A percentile compares a stretch with the other conserved stretches of the same genome.
These are phyloP conservation scores for Ampelomyces quisqualis DNA, from an alignment of 2,329 filamentous ascomycete species.

Conservation along the genomic window DNA sequence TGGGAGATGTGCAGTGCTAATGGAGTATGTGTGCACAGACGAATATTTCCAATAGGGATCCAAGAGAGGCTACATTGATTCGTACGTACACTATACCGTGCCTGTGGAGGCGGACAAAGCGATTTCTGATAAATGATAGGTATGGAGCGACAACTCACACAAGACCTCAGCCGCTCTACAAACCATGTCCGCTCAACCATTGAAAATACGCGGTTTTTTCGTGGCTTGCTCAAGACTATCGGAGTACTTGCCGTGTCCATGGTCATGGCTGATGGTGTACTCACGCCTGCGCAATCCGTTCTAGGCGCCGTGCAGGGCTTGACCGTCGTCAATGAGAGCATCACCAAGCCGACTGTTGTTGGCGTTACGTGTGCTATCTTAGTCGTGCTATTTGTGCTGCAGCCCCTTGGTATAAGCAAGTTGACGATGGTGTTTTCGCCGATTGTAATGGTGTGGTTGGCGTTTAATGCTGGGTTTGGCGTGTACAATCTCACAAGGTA, in stretches of 20 bases:
- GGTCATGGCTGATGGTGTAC: slow-evolving; percentile 66
- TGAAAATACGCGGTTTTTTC: slow-evolving; percentile 57
- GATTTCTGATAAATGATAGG: slow-evolving; percentile 12
- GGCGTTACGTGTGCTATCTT: slow-evolving; percentile 66
- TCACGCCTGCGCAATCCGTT: slow-evolving; percentile 70
- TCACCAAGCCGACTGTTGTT: slow-evolving; percentile 59
- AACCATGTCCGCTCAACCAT: slow-evolving; percentile 58
- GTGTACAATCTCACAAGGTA: slow-evolving; percentile 54
- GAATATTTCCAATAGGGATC: slow-evolving; percentile 62
- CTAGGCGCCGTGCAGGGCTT: slow-evolving; percentile 66
- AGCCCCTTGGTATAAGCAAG: slow-evolving; percentile 64
- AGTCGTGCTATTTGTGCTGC: slow-evolving; percentile 62
- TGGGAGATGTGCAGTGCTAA: too few relatives aligned
- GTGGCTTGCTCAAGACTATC: slow-evolving; percentile 59
- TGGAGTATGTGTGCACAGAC: too few relatives aligned
- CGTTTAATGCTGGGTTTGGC: slow-evolving; percentile 63
- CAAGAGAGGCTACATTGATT: slow-evolving; percentile 56
- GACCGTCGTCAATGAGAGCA: slow-evolving; percentile 58
- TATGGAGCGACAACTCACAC: slow-evolving; percentile 60
- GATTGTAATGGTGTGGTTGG: slow-evolving; percentile 66
- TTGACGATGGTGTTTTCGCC: slow-evolving; percentile 65
- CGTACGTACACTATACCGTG: slow-evolving; percentile 31
- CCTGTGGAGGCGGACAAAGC: background rate
- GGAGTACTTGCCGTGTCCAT: slow-evolving; percentile 67
- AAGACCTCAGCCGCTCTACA: slow-evolving; percentile 57